Evolutionary conservation across 1,284 basidiomycete genomes (phyloP).

Genomic region (Cutaneotrichosporon spelunceum): DNA sequence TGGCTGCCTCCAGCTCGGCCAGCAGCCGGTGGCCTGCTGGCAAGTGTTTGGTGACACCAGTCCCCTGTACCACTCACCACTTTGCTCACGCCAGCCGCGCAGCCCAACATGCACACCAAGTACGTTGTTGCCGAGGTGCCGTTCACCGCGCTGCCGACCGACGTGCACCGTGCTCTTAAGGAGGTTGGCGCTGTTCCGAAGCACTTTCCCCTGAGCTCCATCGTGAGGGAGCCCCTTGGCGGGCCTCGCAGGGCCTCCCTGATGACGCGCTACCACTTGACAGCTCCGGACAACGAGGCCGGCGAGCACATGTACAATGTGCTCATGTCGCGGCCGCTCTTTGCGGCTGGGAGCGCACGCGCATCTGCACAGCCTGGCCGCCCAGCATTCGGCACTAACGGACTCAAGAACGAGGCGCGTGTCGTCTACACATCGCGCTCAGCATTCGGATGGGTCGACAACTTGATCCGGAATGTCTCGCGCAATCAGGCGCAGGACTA

Average conservation of each 20-base stretch:
- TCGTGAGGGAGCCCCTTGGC: conserved; percentile 28
- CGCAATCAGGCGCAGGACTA: not conserved
- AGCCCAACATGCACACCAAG: not conserved
- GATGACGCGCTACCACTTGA: conserved; percentile 27
- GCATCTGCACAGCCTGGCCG: not conserved
- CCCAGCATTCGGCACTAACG: not conserved
- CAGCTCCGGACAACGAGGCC: conserved; percentile 8
- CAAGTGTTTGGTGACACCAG: not conserved
- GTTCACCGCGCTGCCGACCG: conserved; percentile 22
- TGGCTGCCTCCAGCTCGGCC: not conserved
- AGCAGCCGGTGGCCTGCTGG: not conserved
- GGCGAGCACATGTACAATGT: conserved; percentile 17
- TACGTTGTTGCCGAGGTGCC: conserved; percentile 27
- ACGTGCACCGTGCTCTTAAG: conserved; percentile 27
- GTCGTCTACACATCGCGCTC: not conserved
- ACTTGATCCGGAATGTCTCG: not conserved
- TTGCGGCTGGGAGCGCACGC: conserved; percentile 11
- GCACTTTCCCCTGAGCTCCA: conserved; percentile 24
- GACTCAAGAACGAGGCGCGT: conserved; percentile 1
- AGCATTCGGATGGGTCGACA: conserved; percentile 11
- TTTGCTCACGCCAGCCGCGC: not conserved
- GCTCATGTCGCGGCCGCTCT: conserved; percentile 21
- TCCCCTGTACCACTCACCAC: not conserved
- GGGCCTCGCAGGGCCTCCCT: conserved; percentile 22
- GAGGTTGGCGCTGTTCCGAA: conserved; percentile 27